Base-by-base conservation (phyloP, 345 rosid species). In the Passiflora organensis region DNA sequence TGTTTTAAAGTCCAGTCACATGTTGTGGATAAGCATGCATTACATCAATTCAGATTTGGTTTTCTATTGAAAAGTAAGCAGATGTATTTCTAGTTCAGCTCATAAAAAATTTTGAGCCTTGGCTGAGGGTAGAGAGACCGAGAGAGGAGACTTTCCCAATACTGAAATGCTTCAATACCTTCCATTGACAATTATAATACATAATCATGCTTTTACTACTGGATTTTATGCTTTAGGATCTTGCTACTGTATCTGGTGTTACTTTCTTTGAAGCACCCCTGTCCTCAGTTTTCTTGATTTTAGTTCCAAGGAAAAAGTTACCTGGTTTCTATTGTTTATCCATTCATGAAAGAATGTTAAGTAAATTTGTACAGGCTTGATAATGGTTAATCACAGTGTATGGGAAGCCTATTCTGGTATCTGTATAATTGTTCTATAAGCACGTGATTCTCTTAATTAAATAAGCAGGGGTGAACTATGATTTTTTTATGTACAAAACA, bases 1-100 rank as follows among this genome's bases (percentile, higher is more conserved):
- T 28, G 37, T 20, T 58, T 58, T n/a, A 9, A 13, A 46, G 18
- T 47, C 34, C 48, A 42, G n/a, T 55, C 11, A 55, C 36, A 10
- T 12, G 16, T 19, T 16, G 44, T 42, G 44, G 51, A 34, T 44
- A n/a, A 15, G 13, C 23, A 5, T 28, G 13, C 23, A 23, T 12
- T 4, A 28, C 9, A 19, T 46, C 14, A 16, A 58, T 46, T 2
- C 15, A 34, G 43, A 46, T 58, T 58, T 43, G 34, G 21, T 55
- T 55, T 42, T 28, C 48, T 36, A 34, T 34, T 48, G n/a, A 2
- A 17, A 15, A 47, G n/a, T 34, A 19, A 11, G 4, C 1, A 36
- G 11, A 34, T 14, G 13, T 19, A 32, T 1, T 24, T 5, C 42
- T 55, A 17, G 20, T 10, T 34, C 20, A 28, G 34, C 8, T 28